Evolutionary conservation across 2,329 filamentous ascomycete genomes (phyloP).

Genomic region (Coniella lustricola): DNA sequence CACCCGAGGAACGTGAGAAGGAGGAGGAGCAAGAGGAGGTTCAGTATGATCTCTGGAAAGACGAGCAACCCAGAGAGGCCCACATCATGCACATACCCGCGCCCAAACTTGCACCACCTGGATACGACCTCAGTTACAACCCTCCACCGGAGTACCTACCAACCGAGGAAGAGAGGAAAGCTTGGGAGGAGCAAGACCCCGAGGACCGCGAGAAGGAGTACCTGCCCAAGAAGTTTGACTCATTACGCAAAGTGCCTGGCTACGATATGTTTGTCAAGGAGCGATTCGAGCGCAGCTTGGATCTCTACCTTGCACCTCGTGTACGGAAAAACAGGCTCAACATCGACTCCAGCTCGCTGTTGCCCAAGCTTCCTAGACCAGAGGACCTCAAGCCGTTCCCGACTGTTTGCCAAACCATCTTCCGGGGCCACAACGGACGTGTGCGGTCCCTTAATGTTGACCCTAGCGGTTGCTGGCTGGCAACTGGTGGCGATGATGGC

Average conservation of each 20-base stretch:
- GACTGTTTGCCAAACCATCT: constrained; percentile 79
- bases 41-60: constrained; percentile 89
- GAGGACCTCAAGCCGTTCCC: constrained; percentile 94
- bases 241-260: constrained; percentile 84
- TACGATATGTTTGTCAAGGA: constrained; percentile 91
- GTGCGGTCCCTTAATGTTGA: constrained; percentile 82
- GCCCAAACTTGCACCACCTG: constrained; percentile 85
- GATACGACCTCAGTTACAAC: constrained; percentile 94
- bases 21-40: constrained; percentile 65
- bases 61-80: constrained; percentile 74
- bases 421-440: constrained; percentile 79
- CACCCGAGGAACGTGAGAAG: constrained; percentile 58
- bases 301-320: constrained; percentile 84
- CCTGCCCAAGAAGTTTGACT: constrained; percentile 72
- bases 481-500: constrained; percentile 90
- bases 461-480: constrained; percentile 76
- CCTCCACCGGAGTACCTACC: constrained; percentile 92
- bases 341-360: constrained; percentile 86
- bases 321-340: constrained; percentile 91
- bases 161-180: constrained; percentile 71
- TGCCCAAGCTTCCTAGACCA: constrained; percentile 87
- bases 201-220: constrained; percentile 90
- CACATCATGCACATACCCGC: constrained; percentile 93
- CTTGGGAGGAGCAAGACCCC: constrained; percentile 79
- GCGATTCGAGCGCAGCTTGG: constrained; percentile 89